Base-by-base conservation (phyloP, 2,329 filamentous ascomycete species). In the Remersonia thermophila region DNA sequence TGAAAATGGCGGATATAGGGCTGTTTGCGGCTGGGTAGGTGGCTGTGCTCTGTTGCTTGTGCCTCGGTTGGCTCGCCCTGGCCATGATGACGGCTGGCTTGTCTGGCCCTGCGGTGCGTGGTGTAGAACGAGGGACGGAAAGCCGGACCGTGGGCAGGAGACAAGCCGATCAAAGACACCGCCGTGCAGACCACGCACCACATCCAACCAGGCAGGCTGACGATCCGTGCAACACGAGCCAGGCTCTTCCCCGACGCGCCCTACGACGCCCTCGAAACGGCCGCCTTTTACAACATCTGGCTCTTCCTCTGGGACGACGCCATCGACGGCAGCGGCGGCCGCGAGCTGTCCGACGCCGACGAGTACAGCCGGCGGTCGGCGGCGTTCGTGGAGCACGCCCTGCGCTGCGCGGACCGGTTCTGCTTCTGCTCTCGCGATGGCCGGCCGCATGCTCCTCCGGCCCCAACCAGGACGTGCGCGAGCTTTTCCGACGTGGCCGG, bases 281-380 rank as follows among this genome's bases (percentile, higher is more conserved):
- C 28, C 3, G 44, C 42, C 1, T 34, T 41, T 2, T 48, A 43
- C 37, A 33, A 14, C 9, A 32, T 47, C 1, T 48, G 44, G 42
- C 28, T 44, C 5, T 40, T 48, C 27, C 17, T 48, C 17, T 48
- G 46, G 46, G 46, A 48, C 32, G 46, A 48, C 20, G 39, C 30
- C 15, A 47, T 48, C 11, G 45, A 47, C 11, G 11, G 14, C 7
- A 16, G 36, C 11, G 29, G 10, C 30, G 16, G n/a, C n/a, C n/a
- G 32, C 23, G 2, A 23, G 5, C 20, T 23, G 20, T 23, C 20
- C 20, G 20, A 23, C 9, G 41, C 41, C 4, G 37, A 35, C n/a
- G 35, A 36, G 23, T 46, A 46, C 17, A 40, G 44, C 12, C 28
- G 10, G 16, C 27, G 16, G 28, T 45, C 46, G 2, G 32, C 43